Conservation (phyloP, 2,329 filamentous ascomycete species). For the Fusarium mangiferae region DNA sequence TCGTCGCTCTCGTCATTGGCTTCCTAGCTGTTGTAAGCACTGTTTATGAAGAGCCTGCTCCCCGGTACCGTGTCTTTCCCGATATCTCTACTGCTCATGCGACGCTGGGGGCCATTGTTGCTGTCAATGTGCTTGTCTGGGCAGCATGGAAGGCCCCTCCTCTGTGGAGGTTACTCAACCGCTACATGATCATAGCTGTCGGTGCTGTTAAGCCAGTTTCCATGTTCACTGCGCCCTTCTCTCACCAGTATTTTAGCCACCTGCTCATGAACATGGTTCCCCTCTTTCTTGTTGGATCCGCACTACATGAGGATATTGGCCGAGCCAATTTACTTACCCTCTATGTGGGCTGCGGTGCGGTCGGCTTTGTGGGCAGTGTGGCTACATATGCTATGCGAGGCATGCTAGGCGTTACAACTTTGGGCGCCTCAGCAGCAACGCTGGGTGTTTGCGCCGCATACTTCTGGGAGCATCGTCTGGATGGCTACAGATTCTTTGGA, state of each 20-base stretch:
- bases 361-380: constrained; percentile 70
- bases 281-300: constrained; percentile 73
- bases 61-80: constrained; percentile 64
- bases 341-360: constrained; percentile 67
- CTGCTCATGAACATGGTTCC: constrained; percentile 71
- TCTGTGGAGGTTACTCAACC: constrained; percentile 73
- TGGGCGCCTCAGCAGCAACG: constrained; percentile 75
- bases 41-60: constrained; percentile 65
- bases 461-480: constrained; percentile 67
- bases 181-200: constrained; percentile 72
- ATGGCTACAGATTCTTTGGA: constrained; percentile 67
- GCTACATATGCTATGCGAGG: constrained; percentile 58
- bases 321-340: constrained; percentile 75
- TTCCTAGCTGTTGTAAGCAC: constrained; percentile 56
- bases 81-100: constrained; percentile 70
- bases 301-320: constrained; percentile 76
- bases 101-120: constrained; percentile 71
- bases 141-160: constrained; percentile 71
- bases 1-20: constrained; percentile 58
- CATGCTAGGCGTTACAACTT: constrained; percentile 60
- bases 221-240: constrained; percentile 73
- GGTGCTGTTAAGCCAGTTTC: constrained; percentile 71
- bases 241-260: constrained; percentile 72
- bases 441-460: constrained; percentile 71
- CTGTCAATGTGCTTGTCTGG: constrained; percentile 67